phyloP scores from a whole-genome alignment of 2,329 filamentous ascomycete species.

The Stagonosporopsis vannaccii region DNA sequence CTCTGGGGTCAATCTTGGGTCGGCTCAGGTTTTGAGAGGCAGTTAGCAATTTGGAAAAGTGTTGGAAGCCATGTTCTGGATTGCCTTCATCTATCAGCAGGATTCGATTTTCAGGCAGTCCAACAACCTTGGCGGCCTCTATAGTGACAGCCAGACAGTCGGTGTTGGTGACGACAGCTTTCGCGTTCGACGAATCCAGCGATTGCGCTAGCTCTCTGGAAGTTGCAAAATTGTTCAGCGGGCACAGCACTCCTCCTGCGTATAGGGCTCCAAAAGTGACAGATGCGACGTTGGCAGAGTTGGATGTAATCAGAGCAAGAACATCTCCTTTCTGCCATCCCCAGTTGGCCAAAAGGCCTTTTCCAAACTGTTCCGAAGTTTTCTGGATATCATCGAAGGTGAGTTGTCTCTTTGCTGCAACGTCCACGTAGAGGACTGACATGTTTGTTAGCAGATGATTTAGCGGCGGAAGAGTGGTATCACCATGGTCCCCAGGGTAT shows the following conservation, averaged over 20 bases:
- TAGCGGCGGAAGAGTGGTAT: no score
- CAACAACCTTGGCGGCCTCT: background rate
- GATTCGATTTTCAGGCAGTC: background rate
- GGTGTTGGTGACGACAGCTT: background rate
- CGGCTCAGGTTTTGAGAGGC: background rate
- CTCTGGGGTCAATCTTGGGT: slow-evolving; percentile 7
- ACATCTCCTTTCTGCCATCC: slow-evolving; percentile 23
- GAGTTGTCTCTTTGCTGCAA: background rate
- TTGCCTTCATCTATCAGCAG: slow-evolving; percentile 11
- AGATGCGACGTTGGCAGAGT: background rate
- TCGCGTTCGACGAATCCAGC: background rate
- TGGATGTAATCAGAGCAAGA: slow-evolving; percentile 28
- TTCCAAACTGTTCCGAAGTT: background rate
- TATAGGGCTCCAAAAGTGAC: slow-evolving; percentile 23
- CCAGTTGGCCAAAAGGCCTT: background rate
- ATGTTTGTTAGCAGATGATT: background rate
- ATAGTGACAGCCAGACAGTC: background rate
- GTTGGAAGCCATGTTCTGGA: background rate
- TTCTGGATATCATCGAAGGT: background rate
- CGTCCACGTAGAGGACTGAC: background rate
- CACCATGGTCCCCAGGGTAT: background rate
- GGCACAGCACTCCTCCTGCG: slow-evolving; percentile 31
- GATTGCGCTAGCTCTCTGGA: slow-evolving; percentile 23
- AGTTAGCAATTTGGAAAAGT: background rate
- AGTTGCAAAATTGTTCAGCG: slow-evolving; percentile 26